These are phyloP conservation scores for Deuterostichococcus epilithicus DNA, from an alignment of 139 green algal species.

Conservation along the genomic window DNA sequence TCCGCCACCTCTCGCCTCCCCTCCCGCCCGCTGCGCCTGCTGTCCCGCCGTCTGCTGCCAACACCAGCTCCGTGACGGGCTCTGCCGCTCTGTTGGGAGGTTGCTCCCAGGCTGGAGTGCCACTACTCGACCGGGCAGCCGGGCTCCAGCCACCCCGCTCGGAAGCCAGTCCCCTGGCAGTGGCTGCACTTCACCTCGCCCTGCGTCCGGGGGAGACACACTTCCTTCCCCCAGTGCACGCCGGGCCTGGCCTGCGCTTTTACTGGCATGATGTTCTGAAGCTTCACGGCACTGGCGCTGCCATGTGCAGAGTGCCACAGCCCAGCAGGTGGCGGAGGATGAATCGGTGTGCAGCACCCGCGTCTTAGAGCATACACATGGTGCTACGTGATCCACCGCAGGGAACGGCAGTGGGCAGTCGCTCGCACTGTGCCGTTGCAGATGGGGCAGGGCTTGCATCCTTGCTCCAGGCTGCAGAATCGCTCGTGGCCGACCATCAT, in stretches of 20 bases:
- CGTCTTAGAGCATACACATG: no score
- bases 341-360: neutral
- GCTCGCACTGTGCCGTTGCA: slow-evolving; percentile 20
- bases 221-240: no score
- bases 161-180: slow-evolving; percentile 13
- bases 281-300: no score
- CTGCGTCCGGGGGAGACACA: neutral
- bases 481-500: slow-evolving; percentile 20
- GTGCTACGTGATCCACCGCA: neutral
- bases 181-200: slow-evolving; percentile 4
- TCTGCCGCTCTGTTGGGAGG: no score
- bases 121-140: neutral
- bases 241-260: no score
- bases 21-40: no score
- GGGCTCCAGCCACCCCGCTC: slow-evolving; percentile 1
- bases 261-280: no score
- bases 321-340: no score
- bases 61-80: no score
- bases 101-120: neutral
- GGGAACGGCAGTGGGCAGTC: neutral
- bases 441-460: slow-evolving; percentile 28
- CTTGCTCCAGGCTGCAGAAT: slow-evolving; percentile 19
- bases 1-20: no score
- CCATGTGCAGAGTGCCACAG: no score
- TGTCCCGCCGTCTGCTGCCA: no score